phyloP scores from a whole-genome alignment of 1,284 basidiomycete genomes.

The Rugosomyces carneus region DNA sequence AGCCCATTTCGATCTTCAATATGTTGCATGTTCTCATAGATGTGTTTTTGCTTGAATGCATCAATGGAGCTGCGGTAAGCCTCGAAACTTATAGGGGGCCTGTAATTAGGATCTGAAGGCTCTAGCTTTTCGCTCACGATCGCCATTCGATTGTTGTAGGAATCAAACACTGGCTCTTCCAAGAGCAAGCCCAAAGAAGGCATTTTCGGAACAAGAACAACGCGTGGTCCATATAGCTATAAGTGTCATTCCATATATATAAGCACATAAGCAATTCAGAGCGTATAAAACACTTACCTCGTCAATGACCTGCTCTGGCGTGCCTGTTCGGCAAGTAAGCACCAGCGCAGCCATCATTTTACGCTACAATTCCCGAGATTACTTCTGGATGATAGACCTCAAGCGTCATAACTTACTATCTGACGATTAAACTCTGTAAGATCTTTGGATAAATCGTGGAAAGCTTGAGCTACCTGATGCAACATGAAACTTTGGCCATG shows the following conservation, averaged over 20 bases:
- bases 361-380: conserved; percentile 46
- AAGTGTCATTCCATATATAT: background rate
- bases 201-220: conserved; percentile 91
- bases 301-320: conserved; percentile 69
- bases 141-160: conserved; percentile 67
- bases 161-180: conserved; percentile 84
- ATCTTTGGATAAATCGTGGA: background rate
- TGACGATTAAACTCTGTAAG: conserved; percentile 7
- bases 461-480: conserved; percentile 64
- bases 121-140: conserved; percentile 55
- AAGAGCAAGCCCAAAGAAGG: conserved; percentile 94
- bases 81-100: conserved; percentile 69
- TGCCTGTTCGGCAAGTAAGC: conserved; percentile 69
- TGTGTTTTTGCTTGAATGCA: conserved; percentile 77
- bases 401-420: conserved; percentile 22
- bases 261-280: background rate
- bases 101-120: conserved; percentile 48
- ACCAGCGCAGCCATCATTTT: conserved; percentile 96
- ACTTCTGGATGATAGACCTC: background rate
- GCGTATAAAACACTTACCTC: conserved; percentile 53
- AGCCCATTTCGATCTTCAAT: conserved; percentile 78
- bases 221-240: conserved; percentile 68
- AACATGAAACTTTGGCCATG: conserved; percentile 99
- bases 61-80: conserved; percentile 59
- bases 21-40: conserved; percentile 79